Evolutionary conservation across 2,329 filamentous ascomycete genomes (phyloP).

Genomic region (Gaeumannomyces sp.): DNA sequence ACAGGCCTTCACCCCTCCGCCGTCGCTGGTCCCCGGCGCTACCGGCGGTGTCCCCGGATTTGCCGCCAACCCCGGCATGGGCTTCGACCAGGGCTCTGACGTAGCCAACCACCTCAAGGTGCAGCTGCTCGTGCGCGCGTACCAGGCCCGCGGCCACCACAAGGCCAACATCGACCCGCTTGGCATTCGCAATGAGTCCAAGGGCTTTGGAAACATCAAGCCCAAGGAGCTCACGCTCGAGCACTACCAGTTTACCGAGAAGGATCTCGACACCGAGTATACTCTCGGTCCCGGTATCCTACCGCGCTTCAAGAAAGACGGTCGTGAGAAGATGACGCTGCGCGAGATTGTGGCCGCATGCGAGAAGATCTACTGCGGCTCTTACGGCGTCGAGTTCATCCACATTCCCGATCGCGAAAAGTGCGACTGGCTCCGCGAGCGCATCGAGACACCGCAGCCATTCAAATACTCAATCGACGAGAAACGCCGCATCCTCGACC

Average conservation of each 20-base stretch:
- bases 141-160: slow-evolving; percentile 96
- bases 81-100: slow-evolving; percentile 65
- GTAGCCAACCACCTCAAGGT: slow-evolving; percentile 97
- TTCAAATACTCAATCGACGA: slow-evolving; percentile 98
- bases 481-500: slow-evolving; percentile 95
- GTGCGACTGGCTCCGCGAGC: slow-evolving; percentile 96
- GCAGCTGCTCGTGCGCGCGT: slow-evolving; percentile 91
- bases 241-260: slow-evolving; percentile 92
- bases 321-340: slow-evolving; percentile 91
- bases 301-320: slow-evolving; percentile 84
- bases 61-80: slow-evolving; percentile 61
- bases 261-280: slow-evolving; percentile 89
- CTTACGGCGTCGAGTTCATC: slow-evolving; percentile 98
- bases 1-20: slow-evolving; percentile 92
- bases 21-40: slow-evolving; percentile 79
- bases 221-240: slow-evolving; percentile 90
- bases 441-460: slow-evolving; percentile 85
- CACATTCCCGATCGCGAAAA: slow-evolving; percentile 96
- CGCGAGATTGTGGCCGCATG: slow-evolving; percentile 90
- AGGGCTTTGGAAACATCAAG: slow-evolving; percentile 77
- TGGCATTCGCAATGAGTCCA: slow-evolving; percentile 79
- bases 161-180: slow-evolving; percentile 97
- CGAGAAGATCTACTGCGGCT: slow-evolving; percentile 93
- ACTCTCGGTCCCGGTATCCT: slow-evolving; percentile 89
- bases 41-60: slow-evolving; percentile 70